A percentile compares a stretch with the other conserved stretches of the same genome.
These are phyloP conservation scores for Lentinula lateritia DNA, from an alignment of 768 basidiomycete species.

Conservation along the genomic window DNA sequence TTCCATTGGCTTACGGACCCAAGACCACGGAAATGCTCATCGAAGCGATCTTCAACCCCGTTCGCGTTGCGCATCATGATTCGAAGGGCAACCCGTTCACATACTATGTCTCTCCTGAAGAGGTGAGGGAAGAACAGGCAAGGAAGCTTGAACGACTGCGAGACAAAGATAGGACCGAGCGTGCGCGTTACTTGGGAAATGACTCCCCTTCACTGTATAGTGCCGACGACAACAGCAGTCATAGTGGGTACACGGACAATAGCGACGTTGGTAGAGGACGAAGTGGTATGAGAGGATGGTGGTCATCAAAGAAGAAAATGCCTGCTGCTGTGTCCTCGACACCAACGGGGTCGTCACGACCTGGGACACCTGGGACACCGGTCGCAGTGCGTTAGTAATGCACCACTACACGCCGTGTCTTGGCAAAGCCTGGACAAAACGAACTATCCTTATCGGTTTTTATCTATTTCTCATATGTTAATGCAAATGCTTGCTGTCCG, in stretches of 20 bases:
- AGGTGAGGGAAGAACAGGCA: background rate
- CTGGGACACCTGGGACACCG: conserved; percentile 1
- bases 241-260: background rate
- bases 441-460: background rate
- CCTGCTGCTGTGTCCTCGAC: background rate
- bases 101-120: conserved; percentile 5
- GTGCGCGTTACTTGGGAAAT: background rate
- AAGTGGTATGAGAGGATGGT: conserved; percentile 2
- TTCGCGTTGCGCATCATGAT: conserved; percentile 30
- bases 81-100: conserved; percentile 5
- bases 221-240: conserved; percentile 1
- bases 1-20: conserved; percentile 52
- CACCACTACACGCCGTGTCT: background rate
- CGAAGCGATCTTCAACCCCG: conserved; percentile 77
- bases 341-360: background rate
- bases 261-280: background rate
- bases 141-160: background rate
- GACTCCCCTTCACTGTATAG: background rate
- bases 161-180: background rate
- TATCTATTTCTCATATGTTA: background rate
- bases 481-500: background rate
- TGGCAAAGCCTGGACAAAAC: background rate
- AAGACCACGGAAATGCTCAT: conserved; percentile 69
- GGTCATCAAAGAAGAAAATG: background rate
- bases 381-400: background rate